Percentiles rank a stretch among this genome's conserved stretches.
Evolutionary conservation across 2,329 filamentous ascomycete species (phyloP).

Genomic region (Nemania sp.): DNA sequence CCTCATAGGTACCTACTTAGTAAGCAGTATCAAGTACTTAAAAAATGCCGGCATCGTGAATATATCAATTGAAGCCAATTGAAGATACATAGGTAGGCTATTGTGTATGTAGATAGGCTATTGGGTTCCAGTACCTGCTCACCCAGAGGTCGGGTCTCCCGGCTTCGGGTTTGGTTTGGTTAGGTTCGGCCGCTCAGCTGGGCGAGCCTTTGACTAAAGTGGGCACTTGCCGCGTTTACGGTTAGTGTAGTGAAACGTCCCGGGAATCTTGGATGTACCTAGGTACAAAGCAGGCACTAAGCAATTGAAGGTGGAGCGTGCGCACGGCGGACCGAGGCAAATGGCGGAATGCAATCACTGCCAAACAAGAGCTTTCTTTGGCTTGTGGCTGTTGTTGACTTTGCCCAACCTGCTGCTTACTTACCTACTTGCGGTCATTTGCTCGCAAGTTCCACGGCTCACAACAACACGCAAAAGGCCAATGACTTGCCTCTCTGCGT

Average conservation of each 20-base stretch:
- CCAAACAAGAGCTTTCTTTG: background rate
- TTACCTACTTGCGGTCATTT: constrained; percentile 26
- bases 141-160: too few relatives aligned
- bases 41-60: too few relatives aligned
- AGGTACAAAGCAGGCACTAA: background rate
- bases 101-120: too few relatives aligned
- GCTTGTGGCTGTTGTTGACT: constrained; percentile 18
- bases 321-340: constrained; percentile 23
- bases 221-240: background rate
- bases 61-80: too few relatives aligned
- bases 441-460: constrained; percentile 17
- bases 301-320: constrained; percentile 9
- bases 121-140: too few relatives aligned
- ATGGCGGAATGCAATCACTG: constrained; percentile 21
- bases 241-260: background rate
- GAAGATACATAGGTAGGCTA: too few relatives aligned
- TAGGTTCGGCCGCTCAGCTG: too few relatives aligned
- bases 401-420: constrained; percentile 5
- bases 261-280: background rate
- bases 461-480: constrained; percentile 8
- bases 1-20: too few relatives aligned
- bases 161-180: too few relatives aligned
- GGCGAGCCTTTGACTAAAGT: too few relatives aligned
- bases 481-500: constrained; percentile 3
- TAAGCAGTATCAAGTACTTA: too few relatives aligned